A percentile compares a stretch with the other conserved stretches of the same genome.
phyloP scores from a whole-genome alignment of 768 basidiomycete species.

The Brasilioporus rufonigricans region DNA sequence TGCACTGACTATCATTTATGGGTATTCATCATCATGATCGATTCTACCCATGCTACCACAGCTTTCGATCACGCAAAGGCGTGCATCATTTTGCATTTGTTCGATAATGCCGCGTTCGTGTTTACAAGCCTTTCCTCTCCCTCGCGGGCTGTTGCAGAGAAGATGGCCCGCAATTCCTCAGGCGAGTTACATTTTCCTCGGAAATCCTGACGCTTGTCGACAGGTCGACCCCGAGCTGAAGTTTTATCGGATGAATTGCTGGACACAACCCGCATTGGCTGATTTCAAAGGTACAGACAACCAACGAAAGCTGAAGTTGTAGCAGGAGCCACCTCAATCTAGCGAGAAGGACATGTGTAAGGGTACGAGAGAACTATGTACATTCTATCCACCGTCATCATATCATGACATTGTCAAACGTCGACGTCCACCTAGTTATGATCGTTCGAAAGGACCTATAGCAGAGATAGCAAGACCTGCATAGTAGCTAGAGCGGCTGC shows the following conservation, averaged over 20 bases:
- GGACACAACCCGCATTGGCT: too few species aligned
- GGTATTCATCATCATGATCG: too few species aligned
- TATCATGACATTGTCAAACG: constrained; percentile 10
- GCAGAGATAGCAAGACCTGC: constrained; percentile 12
- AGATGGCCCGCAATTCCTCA: not conserved
- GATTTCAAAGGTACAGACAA: constrained; percentile 1
- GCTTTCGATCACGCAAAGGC: too few species aligned
- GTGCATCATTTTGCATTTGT: too few species aligned
- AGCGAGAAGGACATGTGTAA: not conserved
- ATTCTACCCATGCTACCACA: too few species aligned
- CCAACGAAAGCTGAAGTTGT: constrained; percentile 24
- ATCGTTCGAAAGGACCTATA: constrained; percentile 13
- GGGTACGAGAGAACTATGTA: constrained; percentile 1
- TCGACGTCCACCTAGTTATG: not conserved
- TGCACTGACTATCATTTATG: too few species aligned
- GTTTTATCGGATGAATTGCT: not conserved
- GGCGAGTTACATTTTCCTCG: not conserved
- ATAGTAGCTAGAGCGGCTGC: constrained; percentile 3
- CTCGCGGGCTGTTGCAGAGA: too few species aligned
- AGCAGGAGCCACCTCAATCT: constrained; percentile 42
- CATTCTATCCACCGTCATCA: constrained; percentile 7
- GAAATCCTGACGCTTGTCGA: not conserved
- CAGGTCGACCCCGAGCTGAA: not conserved
- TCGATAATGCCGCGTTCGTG: too few species aligned
- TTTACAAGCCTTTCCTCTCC: too few species aligned